These are phyloP conservation scores for Chernovozyma aurita DNA, from an alignment of 1,139 yeast genomes.

Conservation along the genomic window DNA sequence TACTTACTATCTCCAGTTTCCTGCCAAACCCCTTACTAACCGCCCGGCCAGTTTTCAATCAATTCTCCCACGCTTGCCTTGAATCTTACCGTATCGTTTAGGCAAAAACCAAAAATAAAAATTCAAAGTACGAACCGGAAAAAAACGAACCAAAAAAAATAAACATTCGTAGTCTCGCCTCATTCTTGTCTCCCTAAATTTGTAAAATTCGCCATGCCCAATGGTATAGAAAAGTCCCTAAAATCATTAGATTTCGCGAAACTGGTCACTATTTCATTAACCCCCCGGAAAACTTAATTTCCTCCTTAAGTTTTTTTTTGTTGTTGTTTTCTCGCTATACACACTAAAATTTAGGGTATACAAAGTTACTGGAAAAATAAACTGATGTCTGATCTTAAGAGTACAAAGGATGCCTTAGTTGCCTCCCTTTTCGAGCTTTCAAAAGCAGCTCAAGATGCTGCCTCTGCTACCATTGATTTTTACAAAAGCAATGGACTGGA, in stretches of 20 bases:
- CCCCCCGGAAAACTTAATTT: constrained; percentile 1
- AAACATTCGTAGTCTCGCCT: constrained; percentile 1
- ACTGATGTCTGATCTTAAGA: constrained; percentile 33
- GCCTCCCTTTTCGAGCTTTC: constrained; percentile 76
- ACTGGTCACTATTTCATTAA: not conserved
- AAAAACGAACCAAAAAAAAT: not conserved
- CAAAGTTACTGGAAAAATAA: not conserved
- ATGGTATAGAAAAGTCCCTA: not conserved
- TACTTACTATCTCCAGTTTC: too few species aligned
- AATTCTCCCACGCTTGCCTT: not conserved
- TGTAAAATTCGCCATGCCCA: not conserved
- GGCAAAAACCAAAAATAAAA: not conserved
- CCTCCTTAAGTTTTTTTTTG: constrained; percentile 1
- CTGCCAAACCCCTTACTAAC: too few species aligned
- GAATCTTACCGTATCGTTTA: not conserved
- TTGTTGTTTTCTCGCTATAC: constrained; percentile 1
- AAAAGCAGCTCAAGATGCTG: constrained; percentile 77
- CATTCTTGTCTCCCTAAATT: not conserved
- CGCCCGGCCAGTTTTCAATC: too few species aligned
- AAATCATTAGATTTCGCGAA: not conserved
- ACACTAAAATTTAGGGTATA: not conserved
- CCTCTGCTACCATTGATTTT: constrained; percentile 71
- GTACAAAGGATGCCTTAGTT: constrained; percentile 53
- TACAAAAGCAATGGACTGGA: constrained; percentile 47
- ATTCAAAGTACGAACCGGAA: not conserved